Evolutionary conservation across 2,329 filamentous ascomycete species (phyloP).

Genomic region (Paecilomyces niveus): DNA sequence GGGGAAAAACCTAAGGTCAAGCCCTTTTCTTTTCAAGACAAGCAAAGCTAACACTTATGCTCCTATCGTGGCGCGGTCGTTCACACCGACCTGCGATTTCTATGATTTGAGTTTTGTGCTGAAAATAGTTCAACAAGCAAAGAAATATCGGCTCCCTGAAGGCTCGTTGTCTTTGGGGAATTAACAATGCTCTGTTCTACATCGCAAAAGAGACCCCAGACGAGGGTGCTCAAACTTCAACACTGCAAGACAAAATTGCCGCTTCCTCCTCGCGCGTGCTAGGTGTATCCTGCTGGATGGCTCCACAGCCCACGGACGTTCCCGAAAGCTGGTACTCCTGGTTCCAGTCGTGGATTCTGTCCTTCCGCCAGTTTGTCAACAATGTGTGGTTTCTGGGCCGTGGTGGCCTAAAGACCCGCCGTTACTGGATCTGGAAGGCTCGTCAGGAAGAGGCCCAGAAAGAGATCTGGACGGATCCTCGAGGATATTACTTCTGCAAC

Average conservation of each 20-base stretch:
- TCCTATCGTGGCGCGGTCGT: slow-evolving; percentile 1
- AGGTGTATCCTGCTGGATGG: slow-evolving; percentile 67
- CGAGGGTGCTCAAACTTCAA: slow-evolving; percentile 14
- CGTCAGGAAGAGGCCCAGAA: slow-evolving; percentile 56
- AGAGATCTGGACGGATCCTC: slow-evolving; percentile 56
- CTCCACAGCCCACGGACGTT: slow-evolving; percentile 43
- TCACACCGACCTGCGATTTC: slow-evolving; percentile 4
- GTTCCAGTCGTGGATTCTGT: slow-evolving; percentile 59
- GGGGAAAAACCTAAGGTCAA: slow-evolving; percentile 4
- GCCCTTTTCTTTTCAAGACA: slow-evolving; percentile 3
- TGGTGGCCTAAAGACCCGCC: slow-evolving; percentile 58
- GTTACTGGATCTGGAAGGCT: slow-evolving; percentile 68
- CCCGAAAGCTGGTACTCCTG: slow-evolving; percentile 56
- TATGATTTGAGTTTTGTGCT: slow-evolving; percentile 1
- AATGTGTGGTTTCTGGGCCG: slow-evolving; percentile 59
- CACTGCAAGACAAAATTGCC: neutral
- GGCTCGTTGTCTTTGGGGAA: slow-evolving; percentile 63
- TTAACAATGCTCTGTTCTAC: slow-evolving; percentile 62
- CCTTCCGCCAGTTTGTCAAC: slow-evolving; percentile 58
- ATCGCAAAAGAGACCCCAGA: slow-evolving; percentile 56
- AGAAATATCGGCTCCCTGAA: slow-evolving; percentile 58
- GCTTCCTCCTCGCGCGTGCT: slow-evolving; percentile 44
- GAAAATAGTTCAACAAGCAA: slow-evolving; percentile 48
- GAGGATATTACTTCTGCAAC: slow-evolving; percentile 70
- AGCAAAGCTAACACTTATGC: slow-evolving; percentile 2